A percentile compares a stretch with the other conserved stretches of the same genome.
phyloP scores from a whole-genome alignment of 768 basidiomycete genomes.

The Porphyrellus cyaneotinctus region DNA sequence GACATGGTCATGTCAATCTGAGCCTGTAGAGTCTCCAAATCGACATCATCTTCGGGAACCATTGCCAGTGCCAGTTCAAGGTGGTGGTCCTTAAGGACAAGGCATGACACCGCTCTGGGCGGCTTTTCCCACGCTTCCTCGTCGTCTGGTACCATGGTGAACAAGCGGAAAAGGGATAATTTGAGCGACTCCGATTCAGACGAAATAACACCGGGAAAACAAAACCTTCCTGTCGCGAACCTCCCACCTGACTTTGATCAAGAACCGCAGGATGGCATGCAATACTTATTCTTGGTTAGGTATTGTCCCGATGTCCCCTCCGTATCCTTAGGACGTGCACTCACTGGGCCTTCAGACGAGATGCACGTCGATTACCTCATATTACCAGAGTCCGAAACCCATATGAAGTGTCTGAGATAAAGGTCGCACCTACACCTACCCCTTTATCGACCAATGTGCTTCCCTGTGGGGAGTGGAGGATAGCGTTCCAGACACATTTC shows the following conservation, averaged over 20 bases:
- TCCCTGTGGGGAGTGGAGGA: constrained; percentile 68
- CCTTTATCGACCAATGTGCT: constrained; percentile 34
- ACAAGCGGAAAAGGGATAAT: constrained; percentile 57
- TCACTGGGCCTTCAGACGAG: constrained; percentile 49
- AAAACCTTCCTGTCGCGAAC: constrained; percentile 78
- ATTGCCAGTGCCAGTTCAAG: constrained; percentile 8
- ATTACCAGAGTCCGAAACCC: constrained; percentile 66
- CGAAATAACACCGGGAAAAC: constrained; percentile 57
- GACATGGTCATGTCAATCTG: constrained; percentile 80
- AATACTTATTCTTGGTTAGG: constrained; percentile 83
- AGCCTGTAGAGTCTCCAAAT: constrained; percentile 70
- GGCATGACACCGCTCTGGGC: no score
- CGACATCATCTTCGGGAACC: constrained; percentile 52
- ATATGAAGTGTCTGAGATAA: constrained; percentile 44
- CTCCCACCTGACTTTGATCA: constrained; percentile 66
- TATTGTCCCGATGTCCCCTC: constrained; percentile 27
- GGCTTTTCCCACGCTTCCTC: constrained; percentile 21
- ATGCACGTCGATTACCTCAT: constrained; percentile 61
- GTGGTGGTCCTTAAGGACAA: no score
- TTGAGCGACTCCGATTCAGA: constrained; percentile 55
- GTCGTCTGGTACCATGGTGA: constrained; percentile 16
- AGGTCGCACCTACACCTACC: constrained; percentile 16
- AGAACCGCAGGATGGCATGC: constrained; percentile 65
- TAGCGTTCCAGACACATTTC: constrained; percentile 53
- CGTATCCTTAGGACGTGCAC: neutral